Base-by-base conservation (phyloP, 148 eudicot genomes). In the Amaranthus cruentus region DNA sequence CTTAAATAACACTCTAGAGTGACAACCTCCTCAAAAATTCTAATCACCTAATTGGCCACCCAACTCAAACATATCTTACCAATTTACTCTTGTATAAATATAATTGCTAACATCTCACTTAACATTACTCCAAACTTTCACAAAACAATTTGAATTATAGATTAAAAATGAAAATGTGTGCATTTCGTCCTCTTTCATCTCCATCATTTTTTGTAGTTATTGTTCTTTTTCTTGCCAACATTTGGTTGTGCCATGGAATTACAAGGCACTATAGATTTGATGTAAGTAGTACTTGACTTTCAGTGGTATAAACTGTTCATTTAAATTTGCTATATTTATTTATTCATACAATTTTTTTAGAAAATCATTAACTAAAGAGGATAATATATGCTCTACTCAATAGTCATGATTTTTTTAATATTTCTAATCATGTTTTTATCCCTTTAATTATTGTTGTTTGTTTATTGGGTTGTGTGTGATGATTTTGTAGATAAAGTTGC, bases 241-340 rank as follows among this genome's bases (percentile, higher is more conserved):
- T 62, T 69, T 75, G 56, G 66, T 47, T 69, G 2, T 67, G 63
- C 56, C 67, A 79, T 75, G 86, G 79, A 50, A 48, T 80, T 49
- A 88, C 87, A 44, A 83, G 90, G 76, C 88, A 82, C 69, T 88
- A 86, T 79, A 83, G 77, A 51, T 88, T 90, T 79, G 75, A 90
- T 75, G 90, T 89, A 85, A 47, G 89, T 76, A 21, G 1, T 28
- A 28, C 38, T 28, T 49, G 43, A 47, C 6, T 11, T 47, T 65
- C 5, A 12, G 64, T 15, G 7, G 46, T 44, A 12, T 38, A 7
- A 13, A 3, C 38, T 63, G 15, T 28, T 28, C 38, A 2, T 28
- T 28, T 28, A 28, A 28, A 28, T 28, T 28, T 28, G 38, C 38
- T 28, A 28, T 2, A 28, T 28, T 28, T 28, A 28, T 28, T 28